Percentiles rank a stretch among this genome's conserved stretches.
Evolutionary conservation across 2,329 filamentous ascomycete species (phyloP).

Genomic region (Hypoxylon sp.): DNA sequence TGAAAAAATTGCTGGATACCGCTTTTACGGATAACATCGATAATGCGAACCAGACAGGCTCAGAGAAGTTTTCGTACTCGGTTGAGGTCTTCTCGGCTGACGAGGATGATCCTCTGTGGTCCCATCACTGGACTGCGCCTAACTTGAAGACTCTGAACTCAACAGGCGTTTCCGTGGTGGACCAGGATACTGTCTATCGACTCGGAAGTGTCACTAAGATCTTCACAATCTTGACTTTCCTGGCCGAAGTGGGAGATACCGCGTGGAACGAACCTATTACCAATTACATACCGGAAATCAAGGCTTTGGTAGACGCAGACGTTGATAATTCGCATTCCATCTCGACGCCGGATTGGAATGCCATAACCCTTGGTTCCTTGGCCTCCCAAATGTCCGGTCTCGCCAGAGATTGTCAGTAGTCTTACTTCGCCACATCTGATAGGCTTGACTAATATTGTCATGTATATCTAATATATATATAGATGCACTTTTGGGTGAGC

Average conservation of each 20-base stretch:
- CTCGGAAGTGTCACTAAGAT: constrained; percentile 54
- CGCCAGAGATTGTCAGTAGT: constrained; percentile 51
- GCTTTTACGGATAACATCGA: constrained; percentile 48
- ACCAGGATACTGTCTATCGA: constrained; percentile 44
- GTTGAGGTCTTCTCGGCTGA: constrained; percentile 50
- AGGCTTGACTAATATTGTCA: neutral
- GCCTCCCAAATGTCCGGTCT: constrained; percentile 50
- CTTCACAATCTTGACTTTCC: constrained; percentile 53
- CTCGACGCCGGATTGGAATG: constrained; percentile 44
- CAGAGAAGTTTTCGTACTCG: constrained; percentile 49
- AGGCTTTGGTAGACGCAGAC: constrained; percentile 31
- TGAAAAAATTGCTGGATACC: constrained; percentile 40
- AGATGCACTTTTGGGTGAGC: constrained; percentile 45
- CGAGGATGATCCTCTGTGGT: constrained; percentile 46
- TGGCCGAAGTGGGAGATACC: constrained; percentile 51
- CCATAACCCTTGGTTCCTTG: constrained; percentile 46
- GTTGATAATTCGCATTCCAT: constrained; percentile 44
- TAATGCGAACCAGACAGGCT: constrained; percentile 45
- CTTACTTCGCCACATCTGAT: neutral
- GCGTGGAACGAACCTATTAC: constrained; percentile 55
- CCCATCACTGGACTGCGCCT: constrained; percentile 48
- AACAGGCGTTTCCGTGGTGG: constrained; percentile 45
- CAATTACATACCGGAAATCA: constrained; percentile 55
- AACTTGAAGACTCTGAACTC: constrained; percentile 48
- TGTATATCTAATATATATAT: too few species aligned